A percentile compares a stretch with the other conserved stretches of the same genome.
phyloP scores from a whole-genome alignment of 148 eudicot species.

The Rhododendron ovatum region DNA sequence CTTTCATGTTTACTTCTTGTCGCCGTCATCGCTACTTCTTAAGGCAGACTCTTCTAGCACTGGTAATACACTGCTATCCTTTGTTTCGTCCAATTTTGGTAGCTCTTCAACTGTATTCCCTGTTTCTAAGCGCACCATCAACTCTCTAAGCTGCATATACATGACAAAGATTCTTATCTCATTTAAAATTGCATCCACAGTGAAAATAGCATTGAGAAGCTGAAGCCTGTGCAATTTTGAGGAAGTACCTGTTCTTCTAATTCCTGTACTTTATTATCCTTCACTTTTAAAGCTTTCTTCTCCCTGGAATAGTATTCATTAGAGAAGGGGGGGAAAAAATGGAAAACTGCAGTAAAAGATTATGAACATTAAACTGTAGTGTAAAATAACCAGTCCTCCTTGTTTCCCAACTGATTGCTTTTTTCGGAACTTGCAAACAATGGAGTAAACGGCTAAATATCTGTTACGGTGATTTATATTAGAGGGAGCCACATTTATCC shows the following conservation, averaged over 20 bases:
- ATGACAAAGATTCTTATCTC: neutral
- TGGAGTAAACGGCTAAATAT: neutral
- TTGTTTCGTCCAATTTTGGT: slow-evolving; percentile 26
- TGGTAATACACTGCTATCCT: slow-evolving; percentile 24
- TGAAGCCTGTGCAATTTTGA: neutral
- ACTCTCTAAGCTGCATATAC: slow-evolving; percentile 37
- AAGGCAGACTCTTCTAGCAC: slow-evolving; percentile 16
- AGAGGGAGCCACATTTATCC: neutral
- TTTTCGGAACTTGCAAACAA: neutral
- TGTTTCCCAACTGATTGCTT: neutral
- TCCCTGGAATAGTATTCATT: slow-evolving; percentile 40
- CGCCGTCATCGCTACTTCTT: neutral
- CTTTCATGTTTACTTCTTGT: neutral
- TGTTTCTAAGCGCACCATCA: slow-evolving; percentile 56
- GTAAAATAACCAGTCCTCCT: neutral
- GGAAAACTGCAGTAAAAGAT: neutral
- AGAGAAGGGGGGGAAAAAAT: neutral
- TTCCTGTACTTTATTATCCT: slow-evolving; percentile 58
- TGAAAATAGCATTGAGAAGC: neutral
- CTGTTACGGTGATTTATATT: neutral
- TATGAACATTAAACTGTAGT: neutral
- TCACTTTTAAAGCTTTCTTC: slow-evolving; percentile 43
- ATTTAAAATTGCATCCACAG: neutral
- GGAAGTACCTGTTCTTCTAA: slow-evolving; percentile 74
- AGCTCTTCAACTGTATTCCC: slow-evolving; percentile 26